Base-by-base conservation (phyloP, 352 stramenopile genomes). In the Pythium plurisporium region DNA sequence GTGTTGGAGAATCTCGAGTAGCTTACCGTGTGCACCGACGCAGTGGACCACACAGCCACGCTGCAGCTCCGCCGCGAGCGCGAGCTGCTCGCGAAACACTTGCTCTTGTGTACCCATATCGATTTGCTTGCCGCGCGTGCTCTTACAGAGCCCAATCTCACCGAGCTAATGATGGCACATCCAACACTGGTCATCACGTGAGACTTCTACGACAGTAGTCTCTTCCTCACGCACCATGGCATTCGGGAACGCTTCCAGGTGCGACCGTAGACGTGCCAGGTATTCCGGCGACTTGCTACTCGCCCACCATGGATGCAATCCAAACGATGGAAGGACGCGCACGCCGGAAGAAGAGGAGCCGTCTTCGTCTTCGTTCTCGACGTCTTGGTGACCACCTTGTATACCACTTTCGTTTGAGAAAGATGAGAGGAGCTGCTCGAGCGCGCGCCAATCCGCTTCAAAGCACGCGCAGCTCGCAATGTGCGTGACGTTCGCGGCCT, bases 91-190 rank as follows among this genome's bases (percentile, higher is more conserved):
- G 40, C 31, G 55, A 38, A 91, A 89, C 6, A 64, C 62, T 26
- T 34, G 53, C 33, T 82, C 64, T 47, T 94, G 83, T 6, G 83
- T 50, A 4, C 62, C 51, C 6, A 69, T 3, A 1, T 75, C 69
- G 8, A 91, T 74, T 12, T 70, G 47, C 19, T 65, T 70, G 0
- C 83, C 83, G 25, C 78, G 69, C 22, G 53, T 58, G 36, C 69
- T 89, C 52, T 91, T 91, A 55, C 83, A 94, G 12, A 94, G 44
- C 0, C 83, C 83, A 59, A 94, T 91, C 55, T 94, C 83, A 0
- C 83, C 83, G 3, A 93, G 45, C 80, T 89, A n/a, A 42, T 37
- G 8, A 46, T 30, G 43, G 2, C n/a, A n/a, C n/a, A n/a, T n/a
- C n/a, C n/a, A n/a, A n/a, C n/a, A n/a, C n/a, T n/a, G n/a, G n/a